Evolutionary conservation across 352 stramenopile species (phyloP).

Genomic region (Pythium folliculosum): DNA sequence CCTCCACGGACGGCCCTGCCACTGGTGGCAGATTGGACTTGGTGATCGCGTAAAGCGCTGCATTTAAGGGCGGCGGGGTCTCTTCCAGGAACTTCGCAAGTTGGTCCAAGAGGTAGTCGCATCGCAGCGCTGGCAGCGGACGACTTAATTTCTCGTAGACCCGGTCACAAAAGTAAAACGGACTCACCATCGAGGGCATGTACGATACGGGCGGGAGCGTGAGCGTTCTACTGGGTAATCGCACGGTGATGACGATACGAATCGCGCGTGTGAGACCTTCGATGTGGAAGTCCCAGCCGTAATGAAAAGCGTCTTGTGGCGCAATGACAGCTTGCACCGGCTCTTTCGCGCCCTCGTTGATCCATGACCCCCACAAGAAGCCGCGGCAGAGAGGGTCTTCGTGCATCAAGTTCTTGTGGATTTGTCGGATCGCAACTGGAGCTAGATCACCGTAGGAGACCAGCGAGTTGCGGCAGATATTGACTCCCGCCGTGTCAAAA

Average conservation of each 20-base stretch:
- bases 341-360: slow-evolving; percentile 7
- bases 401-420: slow-evolving; percentile 42
- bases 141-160: no score
- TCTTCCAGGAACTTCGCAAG: background rate
- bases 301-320: no score
- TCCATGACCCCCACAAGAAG: slow-evolving; percentile 39
- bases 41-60: background rate
- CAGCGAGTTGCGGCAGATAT: slow-evolving; percentile 31
- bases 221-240: no score
- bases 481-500: slow-evolving; percentile 42
- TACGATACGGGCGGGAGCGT: no score
- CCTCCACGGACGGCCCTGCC: no score
- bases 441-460: slow-evolving; percentile 50
- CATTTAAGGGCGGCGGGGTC: background rate
- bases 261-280: no score
- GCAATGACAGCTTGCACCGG: no score
- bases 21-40: background rate
- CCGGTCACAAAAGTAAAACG: no score
- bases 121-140: background rate
- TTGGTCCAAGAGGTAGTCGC: background rate
- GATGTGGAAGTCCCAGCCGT: background rate
- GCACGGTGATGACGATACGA: no score
- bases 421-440: slow-evolving; percentile 37
- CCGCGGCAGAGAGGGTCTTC: slow-evolving; percentile 41
- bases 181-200: no score